Evolutionary conservation across 2,329 filamentous ascomycete species (phyloP).

Genomic region (Sarocladium kiliense): DNA sequence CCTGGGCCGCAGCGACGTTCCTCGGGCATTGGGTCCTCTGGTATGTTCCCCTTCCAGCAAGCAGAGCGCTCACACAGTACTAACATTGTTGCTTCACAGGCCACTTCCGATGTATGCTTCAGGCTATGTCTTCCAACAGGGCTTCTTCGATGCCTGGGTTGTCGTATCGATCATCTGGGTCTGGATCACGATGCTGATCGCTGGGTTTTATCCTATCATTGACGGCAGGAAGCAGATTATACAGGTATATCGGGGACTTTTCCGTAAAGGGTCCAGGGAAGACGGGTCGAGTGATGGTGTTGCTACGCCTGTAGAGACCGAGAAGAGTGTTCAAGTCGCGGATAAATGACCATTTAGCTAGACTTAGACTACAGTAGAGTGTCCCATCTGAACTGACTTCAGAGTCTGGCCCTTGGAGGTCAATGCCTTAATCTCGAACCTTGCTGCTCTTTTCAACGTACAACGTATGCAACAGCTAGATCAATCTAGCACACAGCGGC

Average conservation of each 20-base stretch:
- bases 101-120: constrained; percentile 50
- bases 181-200: constrained; percentile 44
- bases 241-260: not conserved
- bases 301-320: not conserved
- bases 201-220: constrained; percentile 43
- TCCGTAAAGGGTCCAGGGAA: not conserved
- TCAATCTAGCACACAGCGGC: no score
- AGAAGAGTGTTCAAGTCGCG: not conserved
- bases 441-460: no score
- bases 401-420: no score
- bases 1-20: constrained; percentile 44
- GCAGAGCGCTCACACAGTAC: not conserved
- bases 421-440: no score
- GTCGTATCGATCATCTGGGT: constrained; percentile 47
- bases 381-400: no score
- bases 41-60: constrained; percentile 17
- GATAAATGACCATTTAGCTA: not conserved
- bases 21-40: constrained; percentile 49
- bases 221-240: constrained; percentile 27
- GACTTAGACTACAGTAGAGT: no score
- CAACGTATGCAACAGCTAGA: no score
- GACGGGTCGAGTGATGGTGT: not conserved
- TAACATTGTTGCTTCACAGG: not conserved
- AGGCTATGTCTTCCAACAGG: constrained; percentile 30
- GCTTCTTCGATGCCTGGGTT: constrained; percentile 46